A percentile compares a stretch with the other conserved stretches of the same genome.
phyloP scores from a whole-genome alignment of 805 yeast genomes.

The Myxozyma melibiosi region DNA sequence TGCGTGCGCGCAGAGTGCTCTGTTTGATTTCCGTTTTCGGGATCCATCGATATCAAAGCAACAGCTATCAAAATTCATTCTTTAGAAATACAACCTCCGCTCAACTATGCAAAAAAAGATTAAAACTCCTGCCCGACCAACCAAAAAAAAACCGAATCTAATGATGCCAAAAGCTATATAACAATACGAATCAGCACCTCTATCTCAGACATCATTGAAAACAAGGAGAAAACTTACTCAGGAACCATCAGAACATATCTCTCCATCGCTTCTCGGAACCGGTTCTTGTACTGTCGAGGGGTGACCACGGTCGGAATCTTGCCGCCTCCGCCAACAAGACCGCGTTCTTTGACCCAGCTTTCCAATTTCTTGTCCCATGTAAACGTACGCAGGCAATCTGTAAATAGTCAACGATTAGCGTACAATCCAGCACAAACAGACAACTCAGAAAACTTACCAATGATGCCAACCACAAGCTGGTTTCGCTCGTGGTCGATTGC shows the following conservation, averaged over 20 bases:
- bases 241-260: slow-evolving; percentile 93
- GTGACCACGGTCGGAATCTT: slow-evolving; percentile 97
- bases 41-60: too few species aligned
- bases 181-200: not conserved
- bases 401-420: not conserved
- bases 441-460: slow-evolving; percentile 46
- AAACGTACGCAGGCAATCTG: slow-evolving; percentile 89
- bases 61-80: too few species aligned
- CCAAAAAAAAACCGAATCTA: not conserved
- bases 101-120: not conserved
- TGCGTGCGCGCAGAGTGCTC: too few species aligned
- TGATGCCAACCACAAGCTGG: slow-evolving; percentile 87
- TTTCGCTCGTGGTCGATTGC: slow-evolving; percentile 72
- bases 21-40: too few species aligned
- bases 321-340: slow-evolving; percentile 79
- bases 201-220: not conserved
- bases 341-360: slow-evolving; percentile 97
- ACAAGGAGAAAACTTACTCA: slow-evolving; percentile 19
- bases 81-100: too few species aligned
- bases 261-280: slow-evolving; percentile 98
- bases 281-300: slow-evolving; percentile 89
- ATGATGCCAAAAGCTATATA: slow-evolving; percentile 29
- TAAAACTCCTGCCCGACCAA: not conserved
- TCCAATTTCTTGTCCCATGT: slow-evolving; percentile 99
- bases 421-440: too few species aligned